These are phyloP conservation scores for Crucibulum laeve DNA, from an alignment of 768 basidiomycete species.

Conservation along the genomic window DNA sequence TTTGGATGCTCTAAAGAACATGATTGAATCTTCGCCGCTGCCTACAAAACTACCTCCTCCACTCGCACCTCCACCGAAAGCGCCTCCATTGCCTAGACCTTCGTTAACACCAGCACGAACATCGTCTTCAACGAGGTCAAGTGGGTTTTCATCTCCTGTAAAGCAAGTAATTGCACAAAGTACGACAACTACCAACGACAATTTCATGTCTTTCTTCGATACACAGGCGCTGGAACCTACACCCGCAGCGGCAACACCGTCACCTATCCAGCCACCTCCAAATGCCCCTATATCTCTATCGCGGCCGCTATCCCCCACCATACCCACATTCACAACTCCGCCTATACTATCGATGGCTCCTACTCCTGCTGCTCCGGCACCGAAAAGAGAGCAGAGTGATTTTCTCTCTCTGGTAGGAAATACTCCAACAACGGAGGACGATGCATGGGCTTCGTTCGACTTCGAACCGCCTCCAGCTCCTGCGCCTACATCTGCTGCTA, in stretches of 20 bases:
- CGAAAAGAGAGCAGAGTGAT: too few relatives aligned
- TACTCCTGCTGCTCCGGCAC: neutral
- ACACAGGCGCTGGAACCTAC: too few relatives aligned
- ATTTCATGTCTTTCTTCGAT: conserved; percentile 25
- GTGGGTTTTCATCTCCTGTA: neutral
- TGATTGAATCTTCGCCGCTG: conserved; percentile 38
- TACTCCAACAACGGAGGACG: conserved; percentile 4
- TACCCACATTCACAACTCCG: neutral
- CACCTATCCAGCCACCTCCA: conserved; percentile 1
- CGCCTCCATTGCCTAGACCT: conserved; percentile 9
- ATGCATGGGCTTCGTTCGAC: conserved; percentile 16
- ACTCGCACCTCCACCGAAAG: conserved; percentile 31
- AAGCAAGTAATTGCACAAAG: too few relatives aligned
- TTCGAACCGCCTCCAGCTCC: conserved; percentile 8
- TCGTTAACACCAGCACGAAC: conserved; percentile 1
- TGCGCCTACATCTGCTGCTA: conserved; percentile 2
- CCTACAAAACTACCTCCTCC: conserved; percentile 43
- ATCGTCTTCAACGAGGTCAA: neutral
- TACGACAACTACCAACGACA: conserved; percentile 14
- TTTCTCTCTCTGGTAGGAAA: too few relatives aligned
- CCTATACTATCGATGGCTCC: neutral
- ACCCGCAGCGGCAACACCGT: conserved; percentile 3
- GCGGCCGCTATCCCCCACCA: conserved; percentile 2
- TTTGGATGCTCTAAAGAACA: conserved; percentile 34
- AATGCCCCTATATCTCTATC: neutral